Conservation (phyloP, 345 rosid species). For the Eucalyptus regnans region DNA sequence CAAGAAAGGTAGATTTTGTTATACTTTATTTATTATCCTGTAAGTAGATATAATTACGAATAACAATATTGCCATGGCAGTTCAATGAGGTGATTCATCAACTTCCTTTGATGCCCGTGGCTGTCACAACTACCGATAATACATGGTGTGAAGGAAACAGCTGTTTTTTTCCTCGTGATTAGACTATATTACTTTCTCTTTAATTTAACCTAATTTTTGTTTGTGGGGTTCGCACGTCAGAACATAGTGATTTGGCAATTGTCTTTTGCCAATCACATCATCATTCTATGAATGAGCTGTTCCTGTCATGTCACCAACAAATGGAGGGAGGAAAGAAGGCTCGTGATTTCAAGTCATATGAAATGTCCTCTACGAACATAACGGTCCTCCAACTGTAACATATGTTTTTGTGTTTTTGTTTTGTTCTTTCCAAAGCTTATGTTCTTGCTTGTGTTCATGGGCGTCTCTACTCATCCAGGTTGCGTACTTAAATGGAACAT, state of each 20-base stretch:
- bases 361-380: not conserved
- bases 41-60: not conserved
- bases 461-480: not conserved
- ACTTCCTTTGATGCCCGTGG: not conserved
- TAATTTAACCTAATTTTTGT: not conserved
- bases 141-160: not conserved
- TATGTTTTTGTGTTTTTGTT: not conserved
- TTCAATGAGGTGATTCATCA: not conserved
- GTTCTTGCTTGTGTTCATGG: not conserved
- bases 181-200: not conserved
- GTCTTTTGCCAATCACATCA: slow-evolving; percentile 50
- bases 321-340: not conserved
- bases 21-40: not conserved
- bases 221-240: not conserved
- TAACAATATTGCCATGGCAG: not conserved
- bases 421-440: not conserved
- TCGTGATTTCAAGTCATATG: not conserved
- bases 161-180: not conserved
- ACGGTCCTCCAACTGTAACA: not conserved
- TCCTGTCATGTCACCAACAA: slow-evolving; percentile 40
- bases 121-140: not conserved
- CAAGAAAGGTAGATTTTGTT: not conserved
- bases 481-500: not conserved
- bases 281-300: slow-evolving; percentile 45
- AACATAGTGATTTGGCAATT: not conserved